Evolutionary conservation across 495 filamentous ascomycete genomes (phyloP).

Genomic region (Neurospora sublineolata): DNA sequence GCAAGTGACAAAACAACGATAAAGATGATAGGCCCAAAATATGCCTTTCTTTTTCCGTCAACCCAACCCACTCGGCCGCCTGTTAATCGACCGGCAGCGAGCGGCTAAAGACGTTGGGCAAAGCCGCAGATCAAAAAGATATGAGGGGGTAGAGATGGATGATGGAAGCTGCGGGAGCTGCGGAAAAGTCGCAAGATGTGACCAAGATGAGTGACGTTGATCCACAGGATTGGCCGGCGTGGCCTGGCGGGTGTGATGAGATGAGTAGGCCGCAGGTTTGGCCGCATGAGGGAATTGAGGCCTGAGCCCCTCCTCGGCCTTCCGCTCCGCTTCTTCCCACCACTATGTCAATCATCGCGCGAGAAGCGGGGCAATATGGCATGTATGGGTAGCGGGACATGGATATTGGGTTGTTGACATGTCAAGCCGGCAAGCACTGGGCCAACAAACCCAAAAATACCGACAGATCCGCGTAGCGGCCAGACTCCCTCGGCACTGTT

Average conservation of each 20-base stretch:
- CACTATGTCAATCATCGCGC: not conserved
- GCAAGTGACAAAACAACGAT: not conserved
- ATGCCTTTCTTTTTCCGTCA: not conserved
- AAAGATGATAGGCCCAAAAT: not conserved
- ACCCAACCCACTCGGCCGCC: not conserved
- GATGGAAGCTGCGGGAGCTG: not conserved
- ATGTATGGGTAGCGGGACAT: not conserved
- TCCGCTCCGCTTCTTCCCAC: not conserved
- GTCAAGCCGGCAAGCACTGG: not conserved
- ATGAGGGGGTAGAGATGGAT: not conserved
- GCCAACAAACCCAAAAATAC: not conserved
- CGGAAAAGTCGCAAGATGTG: not conserved
- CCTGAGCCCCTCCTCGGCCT: not conserved
- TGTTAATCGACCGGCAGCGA: not conserved
- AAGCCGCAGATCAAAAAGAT: not conserved
- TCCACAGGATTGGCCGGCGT: not conserved
- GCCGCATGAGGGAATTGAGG: conserved; percentile 17
- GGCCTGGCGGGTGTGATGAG: not conserved
- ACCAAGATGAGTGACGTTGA: not conserved
- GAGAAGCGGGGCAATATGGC: too few species aligned
- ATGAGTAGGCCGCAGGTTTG: conserved; percentile 13
- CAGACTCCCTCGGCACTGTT: not conserved
- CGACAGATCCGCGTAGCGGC: not conserved
- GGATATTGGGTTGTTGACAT: not conserved
- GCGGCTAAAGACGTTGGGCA: not conserved